Evolutionary conservation across 2,329 filamentous ascomycete species (phyloP).

Genomic region (Penicillium sp.): DNA sequence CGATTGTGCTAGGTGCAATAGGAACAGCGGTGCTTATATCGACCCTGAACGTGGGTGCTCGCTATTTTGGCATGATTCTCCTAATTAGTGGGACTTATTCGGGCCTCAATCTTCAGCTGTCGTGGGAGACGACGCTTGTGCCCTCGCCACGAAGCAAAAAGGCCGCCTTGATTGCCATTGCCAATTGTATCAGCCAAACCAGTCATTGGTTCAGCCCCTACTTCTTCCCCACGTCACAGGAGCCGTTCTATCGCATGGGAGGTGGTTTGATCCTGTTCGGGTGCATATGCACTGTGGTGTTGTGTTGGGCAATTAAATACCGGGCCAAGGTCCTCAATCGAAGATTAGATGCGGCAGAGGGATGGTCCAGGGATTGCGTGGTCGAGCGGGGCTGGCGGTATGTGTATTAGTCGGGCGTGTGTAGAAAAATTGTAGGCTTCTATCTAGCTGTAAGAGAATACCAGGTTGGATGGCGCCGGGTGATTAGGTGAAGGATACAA

Average conservation of each 20-base stretch:
- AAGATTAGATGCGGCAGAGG: neutral
- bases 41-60: neutral
- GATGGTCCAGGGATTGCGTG: neutral
- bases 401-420: neutral
- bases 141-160: neutral
- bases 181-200: neutral
- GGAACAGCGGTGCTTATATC: neutral
- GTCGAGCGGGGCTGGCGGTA: neutral
- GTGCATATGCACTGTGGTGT: neutral
- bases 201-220: neutral
- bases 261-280: neutral
- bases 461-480: slow-evolving; percentile 2
- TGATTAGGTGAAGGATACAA: neutral
- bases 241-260: neutral
- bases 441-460: slow-evolving; percentile 1
- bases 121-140: neutral
- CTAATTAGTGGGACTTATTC: neutral
- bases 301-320: neutral
- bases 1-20: neutral
- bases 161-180: neutral
- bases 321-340: neutral
- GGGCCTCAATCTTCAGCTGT: neutral
- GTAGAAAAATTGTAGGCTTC: neutral
- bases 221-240: neutral
- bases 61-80: neutral